Evolutionary conservation across 306 rosid genomes (phyloP).

Genomic region (Amphicarpaea edgeworthii): DNA sequence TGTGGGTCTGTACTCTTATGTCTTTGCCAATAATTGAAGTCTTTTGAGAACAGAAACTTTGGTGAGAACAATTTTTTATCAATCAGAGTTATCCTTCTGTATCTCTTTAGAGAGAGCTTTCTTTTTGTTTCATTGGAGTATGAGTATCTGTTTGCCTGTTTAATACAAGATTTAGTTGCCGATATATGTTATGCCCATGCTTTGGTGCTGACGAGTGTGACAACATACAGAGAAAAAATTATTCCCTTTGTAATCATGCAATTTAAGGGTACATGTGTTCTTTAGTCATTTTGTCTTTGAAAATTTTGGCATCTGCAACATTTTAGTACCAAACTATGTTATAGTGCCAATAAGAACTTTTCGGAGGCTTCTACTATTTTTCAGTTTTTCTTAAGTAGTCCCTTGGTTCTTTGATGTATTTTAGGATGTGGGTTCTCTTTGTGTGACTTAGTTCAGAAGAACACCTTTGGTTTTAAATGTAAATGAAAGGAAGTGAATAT

Average conservation of each 20-base stretch:
- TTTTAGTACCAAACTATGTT: conserved; percentile 1
- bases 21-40: conserved; percentile 26
- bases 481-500: conserved; percentile 45
- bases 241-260: conserved; percentile 32
- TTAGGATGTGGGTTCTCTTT: conserved; percentile 32
- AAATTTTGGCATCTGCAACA: conserved; percentile 15
- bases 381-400: conserved; percentile 15
- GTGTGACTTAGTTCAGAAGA: conserved; percentile 28
- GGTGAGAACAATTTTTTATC: conserved; percentile 2
- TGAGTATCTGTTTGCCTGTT: conserved; percentile 10
- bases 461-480: conserved; percentile 6
- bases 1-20: conserved; percentile 16
- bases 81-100: conserved; percentile 1
- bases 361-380: background rate
- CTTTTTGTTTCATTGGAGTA: conserved; percentile 16
- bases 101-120: conserved; percentile 27
- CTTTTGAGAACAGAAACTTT: conserved; percentile 20
- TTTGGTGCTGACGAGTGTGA: background rate
- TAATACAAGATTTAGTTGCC: conserved; percentile 1
- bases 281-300: background rate
- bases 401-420: conserved; percentile 14
- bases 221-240: background rate
- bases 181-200: conserved; percentile 21
- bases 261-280: conserved; percentile 16
- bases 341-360: conserved; percentile 24